Evolutionary conservation across 768 basidiomycete species (phyloP), one percentile per base, ranked within the genome.

Genomic region (Mycena vitilis): DNA sequence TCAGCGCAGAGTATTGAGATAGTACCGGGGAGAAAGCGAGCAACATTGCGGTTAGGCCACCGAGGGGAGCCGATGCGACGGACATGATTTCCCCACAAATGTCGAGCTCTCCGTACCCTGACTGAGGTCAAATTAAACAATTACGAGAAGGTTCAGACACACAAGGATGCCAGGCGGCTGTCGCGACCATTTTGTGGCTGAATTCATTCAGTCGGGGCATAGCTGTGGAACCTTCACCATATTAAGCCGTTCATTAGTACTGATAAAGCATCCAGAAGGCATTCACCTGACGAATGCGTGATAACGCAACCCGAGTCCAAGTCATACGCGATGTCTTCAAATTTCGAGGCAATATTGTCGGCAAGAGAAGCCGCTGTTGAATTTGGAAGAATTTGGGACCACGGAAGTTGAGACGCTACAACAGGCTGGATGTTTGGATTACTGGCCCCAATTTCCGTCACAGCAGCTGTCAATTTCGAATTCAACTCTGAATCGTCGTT

Each of bases 71-170:
- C 5, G 59, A 60, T 18, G 59, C 59, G 5, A 36, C 36, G 15
- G 59, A 60, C 59, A 60, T 60, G 9, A 49, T 51, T 23, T 60
- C 59, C 4, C 59, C 59, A 38, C 59, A 60, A 16, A 60, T 49
- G 40, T 60, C 59, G 20, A 8, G 30, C 16, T 48, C 59, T 13
- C 59, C 59, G 13, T 60, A 60, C 59, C 56, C 56, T 57, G 25
- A 37, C 22, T 40, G 3, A 23, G 23, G 22, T 25, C 16, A 4
- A 36, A 22, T 30, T 44, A 25, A 40, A 40, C 12, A 2, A 16
- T 25, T 18, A 25, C 12, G 9, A 57, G n/a, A 5, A 2, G 37
- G 2, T 18, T 5, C 15, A 15, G 23, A 4, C 56, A 25, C 44
- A 57, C 59, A 60, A 38, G 59, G 59, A 23, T 60, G 59, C 59